Base-by-base conservation (phyloP, 805 yeast species). In the Kodamaea neixiangensis region DNA sequence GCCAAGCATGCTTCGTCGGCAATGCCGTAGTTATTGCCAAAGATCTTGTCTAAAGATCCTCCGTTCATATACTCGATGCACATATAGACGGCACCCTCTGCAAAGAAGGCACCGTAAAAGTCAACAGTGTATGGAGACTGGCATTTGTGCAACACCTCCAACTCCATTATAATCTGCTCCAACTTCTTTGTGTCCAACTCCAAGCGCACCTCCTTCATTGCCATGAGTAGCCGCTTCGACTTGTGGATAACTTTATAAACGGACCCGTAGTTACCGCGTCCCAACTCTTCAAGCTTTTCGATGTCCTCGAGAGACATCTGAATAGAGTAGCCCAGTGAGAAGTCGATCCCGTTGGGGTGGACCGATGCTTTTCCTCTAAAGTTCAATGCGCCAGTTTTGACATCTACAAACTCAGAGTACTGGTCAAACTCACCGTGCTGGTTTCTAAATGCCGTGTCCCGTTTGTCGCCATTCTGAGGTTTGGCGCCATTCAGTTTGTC, bases 31-130 rank as follows among this genome's bases (percentile, higher is more conserved):
- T 72, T 75, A 22, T 67, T 66, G 3, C 83, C 86, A 67, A 91
- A 93, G 13, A 92, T 77, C 63, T 87, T 89, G 69, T 93, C 97
- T 52, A 93, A 72, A 0, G 97, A 89, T 0, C 97, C 97, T 44
- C 97, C 97, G 67, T 90, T 96, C 99, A 93, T 93, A 67, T 85
- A 89, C 71, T 93, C 99, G 81, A 93, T 93, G 71, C 98, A 94
- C 89, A 93, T 90, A 71, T 92, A 94, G 21, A 93, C 99, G 0
- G 97, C 97, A 44, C 97, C 97, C 69, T 94, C 99, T 29, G 90
- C 90, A 64, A 93, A 94, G 64, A 93, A 93, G 1, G 99, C 99
- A 40, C 99, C 99, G 64, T 89, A 94, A 61, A 94, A 94, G 61
- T 93, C 97, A 38, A 94, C 97, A 64, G 94, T 92, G 66, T 83